phyloP scores from a whole-genome alignment of 2,329 filamentous ascomycete species.

The Verticillium nonalfalfae region DNA sequence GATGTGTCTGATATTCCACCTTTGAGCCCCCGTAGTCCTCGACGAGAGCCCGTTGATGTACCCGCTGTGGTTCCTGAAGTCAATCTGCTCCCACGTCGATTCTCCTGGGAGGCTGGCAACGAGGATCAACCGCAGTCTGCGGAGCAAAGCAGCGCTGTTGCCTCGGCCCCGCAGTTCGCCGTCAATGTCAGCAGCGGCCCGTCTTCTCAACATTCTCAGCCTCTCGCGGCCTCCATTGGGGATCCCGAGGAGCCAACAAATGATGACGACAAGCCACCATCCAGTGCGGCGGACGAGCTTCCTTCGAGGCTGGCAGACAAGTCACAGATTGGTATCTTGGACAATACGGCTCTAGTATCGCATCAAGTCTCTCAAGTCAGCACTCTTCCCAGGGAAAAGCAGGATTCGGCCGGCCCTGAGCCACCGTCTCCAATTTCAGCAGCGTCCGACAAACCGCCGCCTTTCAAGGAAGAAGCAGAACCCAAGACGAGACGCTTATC shows the following conservation, averaged over 20 bases:
- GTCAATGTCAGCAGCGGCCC: background rate
- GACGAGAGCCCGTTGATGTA: background rate
- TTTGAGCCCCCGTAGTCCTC: slow-evolving; percentile 9
- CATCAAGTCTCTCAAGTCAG: slow-evolving; percentile 30
- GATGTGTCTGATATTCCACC: slow-evolving; percentile 4
- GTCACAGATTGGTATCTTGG: background rate
- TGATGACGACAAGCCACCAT: background rate
- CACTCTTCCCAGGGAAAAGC: slow-evolving; percentile 18
- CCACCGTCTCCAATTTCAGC: slow-evolving; percentile 37
- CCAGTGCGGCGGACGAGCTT: background rate
- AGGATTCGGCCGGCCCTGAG: slow-evolving; percentile 22
- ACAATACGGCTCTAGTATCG: slow-evolving; percentile 13
- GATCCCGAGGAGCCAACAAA: background rate
- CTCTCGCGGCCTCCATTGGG: background rate
- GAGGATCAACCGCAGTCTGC: slow-evolving; percentile 10
- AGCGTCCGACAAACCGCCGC: slow-evolving; percentile 20
- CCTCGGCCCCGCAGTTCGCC: background rate
- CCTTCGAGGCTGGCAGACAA: background rate
- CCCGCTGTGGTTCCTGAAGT: background rate
- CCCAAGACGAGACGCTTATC: slow-evolving; percentile 24
- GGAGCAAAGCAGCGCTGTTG: background rate
- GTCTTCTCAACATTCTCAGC: background rate
- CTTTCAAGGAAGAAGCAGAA: slow-evolving; percentile 7
- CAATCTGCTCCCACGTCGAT: slow-evolving; percentile 17
- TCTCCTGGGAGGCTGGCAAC: slow-evolving; percentile 34